These are phyloP conservation scores for Tetrapisispora fleetii DNA, from an alignment of 805 yeast species.

Conservation along the genomic window DNA sequence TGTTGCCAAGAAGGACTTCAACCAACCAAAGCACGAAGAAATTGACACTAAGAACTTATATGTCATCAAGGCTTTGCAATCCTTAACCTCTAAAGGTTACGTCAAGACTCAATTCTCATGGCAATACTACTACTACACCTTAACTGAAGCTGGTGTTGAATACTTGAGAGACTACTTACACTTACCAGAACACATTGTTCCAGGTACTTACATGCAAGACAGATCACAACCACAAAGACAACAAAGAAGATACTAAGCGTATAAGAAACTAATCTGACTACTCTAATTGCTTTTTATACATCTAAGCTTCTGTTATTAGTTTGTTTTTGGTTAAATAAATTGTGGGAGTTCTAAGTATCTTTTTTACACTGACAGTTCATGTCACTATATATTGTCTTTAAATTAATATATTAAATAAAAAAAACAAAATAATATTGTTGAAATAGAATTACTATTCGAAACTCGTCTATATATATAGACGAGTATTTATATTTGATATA, in stretches of 20 bases:
- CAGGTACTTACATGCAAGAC: slow-evolving; percentile 94
- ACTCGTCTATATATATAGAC: too few relatives aligned
- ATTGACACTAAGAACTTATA: slow-evolving; percentile 96
- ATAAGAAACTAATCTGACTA: neutral
- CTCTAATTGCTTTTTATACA: neutral
- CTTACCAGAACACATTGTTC: slow-evolving; percentile 97
- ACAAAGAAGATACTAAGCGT: slow-evolving; percentile 38
- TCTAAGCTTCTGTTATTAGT: neutral
- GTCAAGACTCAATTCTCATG: slow-evolving; percentile 99
- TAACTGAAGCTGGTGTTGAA: slow-evolving; percentile 99
- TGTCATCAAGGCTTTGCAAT: slow-evolving; percentile 98
- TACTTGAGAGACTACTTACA: slow-evolving; percentile 96
- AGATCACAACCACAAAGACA: slow-evolving; percentile 71
- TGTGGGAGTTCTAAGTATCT: neutral
- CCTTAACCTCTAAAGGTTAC: slow-evolving; percentile 96
- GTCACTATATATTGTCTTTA: slow-evolving; percentile 3
- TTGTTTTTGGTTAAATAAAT: neutral
- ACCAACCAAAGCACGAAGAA: slow-evolving; percentile 96
- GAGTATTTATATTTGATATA: too few relatives aligned
- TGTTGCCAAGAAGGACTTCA: slow-evolving; percentile 98
- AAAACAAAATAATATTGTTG: slow-evolving; percentile 3
- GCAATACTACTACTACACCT: slow-evolving; percentile 99
- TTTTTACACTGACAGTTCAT: neutral
- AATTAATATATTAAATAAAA: slow-evolving; percentile 3
- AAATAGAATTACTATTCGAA: neutral